These are phyloP conservation scores for Stephania japonica DNA, from an alignment of 164 flowering plant genomes.

Conservation along the genomic window DNA sequence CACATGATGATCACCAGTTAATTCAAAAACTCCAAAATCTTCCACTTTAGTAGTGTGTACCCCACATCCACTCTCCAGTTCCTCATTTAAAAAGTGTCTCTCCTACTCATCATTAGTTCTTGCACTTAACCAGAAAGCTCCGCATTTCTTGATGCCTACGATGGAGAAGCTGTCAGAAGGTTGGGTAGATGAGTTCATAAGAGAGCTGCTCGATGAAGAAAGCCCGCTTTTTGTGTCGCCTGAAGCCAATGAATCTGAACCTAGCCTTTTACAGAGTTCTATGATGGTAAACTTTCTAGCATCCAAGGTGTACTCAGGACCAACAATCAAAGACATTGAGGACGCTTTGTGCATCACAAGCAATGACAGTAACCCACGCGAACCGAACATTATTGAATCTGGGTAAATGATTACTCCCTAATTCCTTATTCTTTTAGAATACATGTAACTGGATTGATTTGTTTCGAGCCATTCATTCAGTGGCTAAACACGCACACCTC, in stretches of 20 bases:
- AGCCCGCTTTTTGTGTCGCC: conserved; percentile 43
- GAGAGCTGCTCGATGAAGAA: conserved; percentile 54
- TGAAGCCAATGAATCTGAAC: conserved; percentile 10
- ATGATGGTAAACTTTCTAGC: conserved; percentile 1
- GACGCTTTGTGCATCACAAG: conserved; percentile 34
- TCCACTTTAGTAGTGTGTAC: not conserved
- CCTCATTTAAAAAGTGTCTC: not conserved
- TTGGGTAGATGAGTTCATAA: conserved; percentile 37
- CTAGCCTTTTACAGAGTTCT: not conserved
- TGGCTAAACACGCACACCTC: no score
- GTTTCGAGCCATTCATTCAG: no score
- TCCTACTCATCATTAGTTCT: not conserved
- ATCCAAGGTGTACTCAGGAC: conserved; percentile 43
- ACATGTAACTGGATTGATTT: not conserved
- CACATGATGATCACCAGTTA: not conserved
- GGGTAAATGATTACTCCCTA: conserved; percentile 26
- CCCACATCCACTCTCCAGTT: not conserved
- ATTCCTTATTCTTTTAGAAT: not conserved
- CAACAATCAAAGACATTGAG: conserved; percentile 49
- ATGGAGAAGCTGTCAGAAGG: conserved; percentile 36
- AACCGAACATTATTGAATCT: conserved; percentile 15
- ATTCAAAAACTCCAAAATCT: not conserved
- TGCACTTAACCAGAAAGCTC: not conserved
- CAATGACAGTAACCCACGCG: conserved; percentile 10
- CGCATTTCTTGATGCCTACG: not conserved